Evolutionary conservation across 306 rosid genomes (phyloP), one percentile per base, ranked within the genome.

Genomic region (Delonix regia): DNA sequence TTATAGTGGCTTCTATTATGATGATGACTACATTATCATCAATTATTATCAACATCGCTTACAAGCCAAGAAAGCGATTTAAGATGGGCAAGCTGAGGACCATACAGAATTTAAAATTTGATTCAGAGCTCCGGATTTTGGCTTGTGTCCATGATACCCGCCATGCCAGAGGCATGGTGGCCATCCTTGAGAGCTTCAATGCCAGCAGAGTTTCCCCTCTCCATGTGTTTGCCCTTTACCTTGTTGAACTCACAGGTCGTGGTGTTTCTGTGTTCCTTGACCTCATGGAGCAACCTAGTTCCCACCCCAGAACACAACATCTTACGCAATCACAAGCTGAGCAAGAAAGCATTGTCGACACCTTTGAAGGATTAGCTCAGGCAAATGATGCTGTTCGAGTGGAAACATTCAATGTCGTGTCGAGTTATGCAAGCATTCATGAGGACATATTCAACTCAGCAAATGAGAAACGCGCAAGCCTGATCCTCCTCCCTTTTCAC

Each of bases 401-500:
- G 13, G 81, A 87, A 0, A 83, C 72, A 19, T 22, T 69, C 10
- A 63, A 81, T 1, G 82, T 83, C 6, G 72, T 83, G n/a, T 87
- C 88, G 3, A 6, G 81, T 4, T 87, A 79, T 6, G 60, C 64
- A 3, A 87, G 87, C 3, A 85, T 87, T 47, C 88, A 87, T 18
- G 75, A 78, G 27, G 90, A 87, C 66, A 80, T 87, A 68, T 75
- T 47, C 71, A 77, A 34, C 9, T 42, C 83, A 36, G 79, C 90
- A 4, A 61, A 69, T 9, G 90, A 85, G 44, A 87, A 77, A 6
- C 83, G 60, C 24, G 42, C 86, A 0, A 61, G 68, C 1, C 24
- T 85, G 0, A 71, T 87, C 12, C 79, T 87, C 18, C 81, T 87
- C 19, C 88, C 90, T 18, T 87, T 82, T 33, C 68, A 61, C 68